Conservation (phyloP, 495 filamentous ascomycete genomes). For the Ramalina peruviana region DNA sequence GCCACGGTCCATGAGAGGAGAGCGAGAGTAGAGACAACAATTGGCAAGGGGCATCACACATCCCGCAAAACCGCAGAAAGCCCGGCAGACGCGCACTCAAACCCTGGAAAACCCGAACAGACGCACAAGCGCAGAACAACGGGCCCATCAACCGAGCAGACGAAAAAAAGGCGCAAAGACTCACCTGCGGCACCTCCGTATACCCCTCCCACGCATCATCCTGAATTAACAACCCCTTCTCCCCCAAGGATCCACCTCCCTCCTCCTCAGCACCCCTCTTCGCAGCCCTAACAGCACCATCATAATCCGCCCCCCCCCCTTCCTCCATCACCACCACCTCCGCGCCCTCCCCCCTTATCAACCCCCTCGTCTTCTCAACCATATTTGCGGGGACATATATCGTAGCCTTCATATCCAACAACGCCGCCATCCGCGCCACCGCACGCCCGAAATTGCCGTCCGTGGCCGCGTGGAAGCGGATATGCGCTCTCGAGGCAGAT, state of each 20-base stretch:
- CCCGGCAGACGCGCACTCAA: too few species aligned
- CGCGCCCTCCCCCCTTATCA: constrained; percentile 46
- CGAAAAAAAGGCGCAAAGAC: background rate
- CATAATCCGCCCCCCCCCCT: constrained; percentile 36
- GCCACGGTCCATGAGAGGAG: background rate
- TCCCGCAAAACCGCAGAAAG: too few species aligned
- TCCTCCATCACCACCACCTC: constrained; percentile 29
- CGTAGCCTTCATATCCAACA: constrained; percentile 33
- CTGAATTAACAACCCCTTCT: constrained; percentile 41
- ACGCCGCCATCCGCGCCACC: constrained; percentile 46
- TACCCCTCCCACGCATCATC: constrained; percentile 51
- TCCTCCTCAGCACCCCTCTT: constrained; percentile 20
- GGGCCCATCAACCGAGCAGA: too few species aligned
- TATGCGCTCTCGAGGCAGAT: constrained; percentile 16
- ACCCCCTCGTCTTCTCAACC: constrained; percentile 32
- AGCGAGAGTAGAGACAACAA: too few species aligned
- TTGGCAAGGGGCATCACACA: too few species aligned
- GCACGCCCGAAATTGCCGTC: constrained; percentile 65
- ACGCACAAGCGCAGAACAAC: too few species aligned
- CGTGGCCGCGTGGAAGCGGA: constrained; percentile 40
- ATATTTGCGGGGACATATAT: constrained; percentile 46
- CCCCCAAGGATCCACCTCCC: background rate
- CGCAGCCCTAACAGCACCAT: constrained; percentile 38
- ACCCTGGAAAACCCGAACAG: too few species aligned
- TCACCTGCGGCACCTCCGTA: constrained; percentile 40